phyloP scores from a whole-genome alignment of 176 grass and related monocot genomes.

The Zizania latifolia region DNA sequence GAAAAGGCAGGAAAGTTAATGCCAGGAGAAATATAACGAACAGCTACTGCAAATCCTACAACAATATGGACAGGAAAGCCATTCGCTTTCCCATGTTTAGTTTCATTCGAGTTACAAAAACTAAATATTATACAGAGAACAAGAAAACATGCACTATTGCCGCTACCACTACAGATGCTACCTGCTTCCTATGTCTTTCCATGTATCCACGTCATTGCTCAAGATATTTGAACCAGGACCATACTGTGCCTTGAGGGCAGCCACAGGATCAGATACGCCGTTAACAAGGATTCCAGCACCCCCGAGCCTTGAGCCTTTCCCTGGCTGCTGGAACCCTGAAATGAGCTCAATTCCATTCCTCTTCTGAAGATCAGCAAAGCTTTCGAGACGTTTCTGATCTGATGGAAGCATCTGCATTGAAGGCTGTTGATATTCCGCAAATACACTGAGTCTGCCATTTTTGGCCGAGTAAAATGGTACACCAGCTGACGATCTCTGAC shows the following conservation, averaged over 20 bases:
- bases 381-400: conserved; percentile 36
- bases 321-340: conserved; percentile 52
- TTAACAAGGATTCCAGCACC: conserved; percentile 43
- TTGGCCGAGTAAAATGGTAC: conserved; percentile 57
- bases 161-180: conserved; percentile 31
- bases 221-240: conserved; percentile 36
- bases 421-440: conserved; percentile 46
- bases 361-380: conserved; percentile 46
- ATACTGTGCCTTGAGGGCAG: conserved; percentile 49
- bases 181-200: conserved; percentile 66
- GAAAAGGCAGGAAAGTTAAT: conserved; percentile 28
- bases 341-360: conserved; percentile 40
- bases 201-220: conserved; percentile 44
- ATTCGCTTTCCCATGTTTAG: conserved; percentile 43
- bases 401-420: conserved; percentile 36
- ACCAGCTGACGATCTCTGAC: conserved; percentile 36
- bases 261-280: conserved; percentile 43
- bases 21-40: conserved; percentile 25
- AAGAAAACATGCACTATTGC: conserved; percentile 45
- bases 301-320: conserved; percentile 25
- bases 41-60: conserved; percentile 26
- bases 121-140: conserved; percentile 76
- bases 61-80: conserved; percentile 55
- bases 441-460: conserved; percentile 29
- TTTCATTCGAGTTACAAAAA: conserved; percentile 74